Conservation (phyloP, 495 filamentous ascomycete genomes). For the Hypoxylon perforatum region DNA sequence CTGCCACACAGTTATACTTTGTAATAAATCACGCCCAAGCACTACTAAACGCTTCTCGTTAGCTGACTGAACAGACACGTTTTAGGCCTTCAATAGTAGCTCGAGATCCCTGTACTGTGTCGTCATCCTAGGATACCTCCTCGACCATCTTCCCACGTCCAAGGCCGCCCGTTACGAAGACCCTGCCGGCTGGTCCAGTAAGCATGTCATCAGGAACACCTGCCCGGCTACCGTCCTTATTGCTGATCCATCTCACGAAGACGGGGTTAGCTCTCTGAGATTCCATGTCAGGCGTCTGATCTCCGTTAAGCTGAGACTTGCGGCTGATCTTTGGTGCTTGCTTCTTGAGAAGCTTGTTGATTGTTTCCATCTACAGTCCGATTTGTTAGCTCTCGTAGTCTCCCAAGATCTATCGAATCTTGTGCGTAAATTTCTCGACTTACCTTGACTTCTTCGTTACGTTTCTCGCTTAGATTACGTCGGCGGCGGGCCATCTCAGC, state of each 20-base stretch:
- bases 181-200: constrained; percentile 69
- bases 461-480: constrained; percentile 97
- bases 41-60: no score
- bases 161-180: constrained; percentile 61
- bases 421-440: constrained; percentile 1
- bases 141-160: constrained; percentile 54
- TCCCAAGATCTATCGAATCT: neutral
- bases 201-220: constrained; percentile 88
- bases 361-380: constrained; percentile 85
- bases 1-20: no score
- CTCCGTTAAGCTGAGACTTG: constrained; percentile 58
- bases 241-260: constrained; percentile 84
- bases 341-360: constrained; percentile 95
- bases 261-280: constrained; percentile 69
- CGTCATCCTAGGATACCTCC: constrained; percentile 49
- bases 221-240: constrained; percentile 71
- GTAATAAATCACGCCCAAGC: no score
- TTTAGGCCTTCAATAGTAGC: no score
- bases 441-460: constrained; percentile 98
- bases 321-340: constrained; percentile 87
- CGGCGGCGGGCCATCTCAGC: constrained; percentile 95
- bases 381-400: constrained; percentile 6
- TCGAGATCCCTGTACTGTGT: neutral
- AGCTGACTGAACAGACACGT: no score
- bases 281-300: constrained; percentile 65